Percentiles rank a stretch among this genome's conserved stretches.
These are phyloP conservation scores for Haematococcus lacustris DNA, from an alignment of 139 green algal genomes.

Conservation along the genomic window DNA sequence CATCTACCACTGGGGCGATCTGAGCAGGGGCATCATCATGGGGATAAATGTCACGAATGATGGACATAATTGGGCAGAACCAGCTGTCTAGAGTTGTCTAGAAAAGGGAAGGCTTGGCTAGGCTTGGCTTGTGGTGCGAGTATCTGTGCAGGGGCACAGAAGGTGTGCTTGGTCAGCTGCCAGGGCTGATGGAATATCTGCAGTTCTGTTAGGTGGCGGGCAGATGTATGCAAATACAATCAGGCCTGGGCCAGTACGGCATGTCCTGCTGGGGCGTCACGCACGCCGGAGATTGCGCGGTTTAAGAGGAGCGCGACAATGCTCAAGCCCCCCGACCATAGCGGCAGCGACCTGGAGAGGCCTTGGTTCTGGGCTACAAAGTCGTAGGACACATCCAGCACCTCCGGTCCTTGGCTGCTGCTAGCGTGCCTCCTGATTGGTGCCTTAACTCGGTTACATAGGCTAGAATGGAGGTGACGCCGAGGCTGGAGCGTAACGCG, in stretches of 20 bases:
- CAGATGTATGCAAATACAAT: too few relatives aligned
- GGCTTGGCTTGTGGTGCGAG: not conserved
- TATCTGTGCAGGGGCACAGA: not conserved
- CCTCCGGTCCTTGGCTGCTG: too few relatives aligned
- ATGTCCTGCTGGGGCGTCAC: not conserved
- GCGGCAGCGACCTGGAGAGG: slow-evolving; percentile 30
- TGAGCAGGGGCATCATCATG: slow-evolving; percentile 15
- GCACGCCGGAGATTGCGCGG: slow-evolving; percentile 30
- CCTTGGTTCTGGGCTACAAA: slow-evolving; percentile 32
- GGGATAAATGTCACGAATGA: not conserved
- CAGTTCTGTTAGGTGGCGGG: not conserved
- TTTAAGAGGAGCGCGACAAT: slow-evolving; percentile 35
- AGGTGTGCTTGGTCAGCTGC: not conserved
- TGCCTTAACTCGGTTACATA: too few relatives aligned
- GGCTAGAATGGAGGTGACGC: too few relatives aligned
- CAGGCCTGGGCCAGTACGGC: too few relatives aligned
- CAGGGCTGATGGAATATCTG: not conserved
- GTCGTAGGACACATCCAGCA: slow-evolving; percentile 36
- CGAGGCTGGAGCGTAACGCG: too few relatives aligned
- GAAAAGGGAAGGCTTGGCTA: not conserved
- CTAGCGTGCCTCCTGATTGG: too few relatives aligned
- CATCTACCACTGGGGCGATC: slow-evolving; percentile 71
- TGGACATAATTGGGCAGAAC: not conserved
- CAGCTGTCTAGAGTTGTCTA: not conserved
- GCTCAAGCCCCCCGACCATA: slow-evolving; percentile 35